Conservation (phyloP, 805 yeast genomes). For the Lipomyces japonicus region DNA sequence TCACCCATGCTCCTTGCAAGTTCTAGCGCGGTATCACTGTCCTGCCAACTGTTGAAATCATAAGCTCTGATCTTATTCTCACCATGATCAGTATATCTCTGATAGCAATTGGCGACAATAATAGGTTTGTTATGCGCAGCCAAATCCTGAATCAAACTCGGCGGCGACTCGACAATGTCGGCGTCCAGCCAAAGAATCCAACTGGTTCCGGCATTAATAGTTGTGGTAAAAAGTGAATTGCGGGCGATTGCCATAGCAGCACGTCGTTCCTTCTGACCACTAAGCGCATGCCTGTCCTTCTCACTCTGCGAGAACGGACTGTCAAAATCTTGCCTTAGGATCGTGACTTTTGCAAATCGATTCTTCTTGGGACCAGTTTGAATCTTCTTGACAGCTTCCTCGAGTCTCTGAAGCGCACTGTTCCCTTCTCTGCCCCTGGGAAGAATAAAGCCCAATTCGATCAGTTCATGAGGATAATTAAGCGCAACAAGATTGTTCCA, state of each 20-base stretch:
- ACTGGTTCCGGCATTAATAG: constrained; percentile 81
- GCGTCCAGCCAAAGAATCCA: constrained; percentile 98
- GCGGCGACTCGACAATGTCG: constrained; percentile 87
- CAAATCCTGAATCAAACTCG: constrained; percentile 79
- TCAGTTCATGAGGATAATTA: constrained; percentile 75
- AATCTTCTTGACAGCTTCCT: constrained; percentile 65
- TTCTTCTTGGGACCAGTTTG: constrained; percentile 63
- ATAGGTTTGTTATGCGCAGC: constrained; percentile 81
- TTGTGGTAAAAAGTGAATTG: constrained; percentile 83
- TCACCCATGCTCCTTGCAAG: constrained; percentile 70
- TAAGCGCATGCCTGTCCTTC: constrained; percentile 70
- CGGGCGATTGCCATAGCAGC: constrained; percentile 90
- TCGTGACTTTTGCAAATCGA: constrained; percentile 78
- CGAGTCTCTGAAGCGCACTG: constrained; percentile 64
- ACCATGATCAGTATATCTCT: constrained; percentile 63
- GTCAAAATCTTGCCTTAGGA: constrained; percentile 81
- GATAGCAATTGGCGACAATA: constrained; percentile 89
- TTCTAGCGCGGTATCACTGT: constrained; percentile 67
- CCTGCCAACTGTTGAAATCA: constrained; percentile 90
- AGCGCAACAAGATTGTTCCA: constrained; percentile 79
- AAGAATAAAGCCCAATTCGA: constrained; percentile 86
- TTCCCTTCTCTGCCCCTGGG: constrained; percentile 85
- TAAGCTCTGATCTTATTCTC: constrained; percentile 73
- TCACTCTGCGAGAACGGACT: constrained; percentile 72
- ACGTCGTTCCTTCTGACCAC: constrained; percentile 84